These are phyloP conservation scores for Harrya chromipes DNA, from an alignment of 768 basidiomycete species.

Conservation along the genomic window DNA sequence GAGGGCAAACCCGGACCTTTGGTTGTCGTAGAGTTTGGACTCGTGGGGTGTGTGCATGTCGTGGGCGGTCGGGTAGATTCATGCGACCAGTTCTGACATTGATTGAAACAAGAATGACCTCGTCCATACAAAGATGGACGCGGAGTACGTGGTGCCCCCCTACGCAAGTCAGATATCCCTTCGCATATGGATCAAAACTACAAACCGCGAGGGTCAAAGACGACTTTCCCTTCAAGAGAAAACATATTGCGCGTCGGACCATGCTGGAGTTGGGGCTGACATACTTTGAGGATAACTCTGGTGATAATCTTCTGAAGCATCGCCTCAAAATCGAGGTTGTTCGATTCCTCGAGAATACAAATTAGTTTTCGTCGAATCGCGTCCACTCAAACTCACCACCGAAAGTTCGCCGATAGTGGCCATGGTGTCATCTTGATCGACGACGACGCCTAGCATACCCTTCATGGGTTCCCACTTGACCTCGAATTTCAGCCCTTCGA, in stretches of 20 bases:
- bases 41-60: constrained; percentile 32
- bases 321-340: constrained; percentile 71
- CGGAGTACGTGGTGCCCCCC: constrained; percentile 58
- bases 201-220: constrained; percentile 55
- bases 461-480: constrained; percentile 76
- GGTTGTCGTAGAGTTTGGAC: constrained; percentile 39
- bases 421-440: constrained; percentile 47
- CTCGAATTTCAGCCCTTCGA: constrained; percentile 65
- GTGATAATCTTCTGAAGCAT: constrained; percentile 63
- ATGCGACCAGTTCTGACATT: constrained; percentile 79
- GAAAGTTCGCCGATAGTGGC: constrained; percentile 42
- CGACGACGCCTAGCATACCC: constrained; percentile 58
- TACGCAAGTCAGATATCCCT: constrained; percentile 22
- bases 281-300: constrained; percentile 54
- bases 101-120: constrained; percentile 71
- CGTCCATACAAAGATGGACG: constrained; percentile 71
- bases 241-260: constrained; percentile 55
- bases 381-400: constrained; percentile 48
- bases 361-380: not conserved
- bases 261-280: constrained; percentile 52
- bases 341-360: constrained; percentile 46
- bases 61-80: constrained; percentile 44
- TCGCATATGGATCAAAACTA: not conserved
- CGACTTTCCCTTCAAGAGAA: constrained; percentile 56
- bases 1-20: constrained; percentile 63